Conservation (phyloP, 345 rosid genomes). For the Luvunga scandens region DNA sequence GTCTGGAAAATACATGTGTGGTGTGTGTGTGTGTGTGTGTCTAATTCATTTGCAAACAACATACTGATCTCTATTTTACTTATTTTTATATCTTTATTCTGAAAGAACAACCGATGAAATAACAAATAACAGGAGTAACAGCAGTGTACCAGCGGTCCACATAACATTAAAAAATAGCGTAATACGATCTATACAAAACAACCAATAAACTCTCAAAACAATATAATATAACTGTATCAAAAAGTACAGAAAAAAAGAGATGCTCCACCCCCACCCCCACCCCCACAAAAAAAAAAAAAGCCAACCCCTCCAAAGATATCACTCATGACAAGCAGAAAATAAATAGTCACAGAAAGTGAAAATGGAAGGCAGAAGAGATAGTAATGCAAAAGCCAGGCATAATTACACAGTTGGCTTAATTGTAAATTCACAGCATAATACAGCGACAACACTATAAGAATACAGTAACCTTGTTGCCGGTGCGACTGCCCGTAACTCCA, state of each 20-base stretch:
- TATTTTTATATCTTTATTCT: not conserved
- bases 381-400: not conserved
- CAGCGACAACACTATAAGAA: not conserved
- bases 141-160: not conserved
- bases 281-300: not conserved
- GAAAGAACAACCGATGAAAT: not conserved
- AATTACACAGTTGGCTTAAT: not conserved
- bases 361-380: not conserved
- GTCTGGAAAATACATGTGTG: not conserved
- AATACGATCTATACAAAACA: not conserved
- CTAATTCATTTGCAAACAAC: not conserved
- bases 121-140: not conserved
- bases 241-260: not conserved
- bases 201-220: not conserved
- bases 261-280: not conserved
- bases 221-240: not conserved
- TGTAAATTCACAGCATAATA: not conserved
- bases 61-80: too few relatives aligned
- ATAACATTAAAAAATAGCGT: not conserved
- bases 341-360: not conserved
- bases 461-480: conserved; percentile 56
- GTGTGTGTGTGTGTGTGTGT: too few relatives aligned
- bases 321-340: not conserved
- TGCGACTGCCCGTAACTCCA: conserved; percentile 37
- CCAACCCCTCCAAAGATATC: not conserved